These are phyloP conservation scores for Phtheirospermum japonicum DNA, from an alignment of 257 asterid species.

Conservation along the genomic window DNA sequence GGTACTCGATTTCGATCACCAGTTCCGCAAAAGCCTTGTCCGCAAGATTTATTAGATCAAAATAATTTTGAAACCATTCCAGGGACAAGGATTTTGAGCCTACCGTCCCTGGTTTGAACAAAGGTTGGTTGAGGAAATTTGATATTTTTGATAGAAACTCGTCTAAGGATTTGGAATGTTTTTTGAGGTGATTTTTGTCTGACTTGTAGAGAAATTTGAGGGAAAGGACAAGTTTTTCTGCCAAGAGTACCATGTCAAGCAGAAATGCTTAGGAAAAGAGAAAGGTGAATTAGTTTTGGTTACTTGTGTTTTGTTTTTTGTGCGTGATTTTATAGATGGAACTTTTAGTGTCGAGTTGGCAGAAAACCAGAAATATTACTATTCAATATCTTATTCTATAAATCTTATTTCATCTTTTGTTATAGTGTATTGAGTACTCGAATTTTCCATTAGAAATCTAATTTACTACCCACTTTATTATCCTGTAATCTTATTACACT, in stretches of 20 bases:
- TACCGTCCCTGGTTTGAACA: too few species aligned
- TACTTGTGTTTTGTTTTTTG: background rate
- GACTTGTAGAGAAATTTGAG: background rate
- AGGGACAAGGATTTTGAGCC: conserved; percentile 18
- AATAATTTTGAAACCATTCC: conserved; percentile 27
- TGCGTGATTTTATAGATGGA: background rate
- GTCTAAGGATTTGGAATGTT: background rate
- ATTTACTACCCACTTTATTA: too few species aligned
- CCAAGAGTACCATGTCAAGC: background rate
- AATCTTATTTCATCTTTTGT: too few species aligned
- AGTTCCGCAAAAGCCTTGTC: conserved; percentile 50
- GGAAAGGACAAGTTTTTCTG: background rate
- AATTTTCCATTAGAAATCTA: too few species aligned
- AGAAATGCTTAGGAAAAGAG: background rate
- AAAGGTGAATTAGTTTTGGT: background rate
- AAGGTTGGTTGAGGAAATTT: conserved; percentile 28
- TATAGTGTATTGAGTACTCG: too few species aligned
- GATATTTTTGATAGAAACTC: conserved; percentile 44
- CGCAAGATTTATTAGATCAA: conserved; percentile 36
- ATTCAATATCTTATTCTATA: too few species aligned
- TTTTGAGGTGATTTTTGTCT: too few species aligned
- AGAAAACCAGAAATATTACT: too few species aligned
- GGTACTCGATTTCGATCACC: conserved; percentile 52
- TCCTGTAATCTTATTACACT: too few species aligned
- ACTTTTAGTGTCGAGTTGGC: background rate